Conservation (phyloP, 2,329 filamentous ascomycete genomes). For the Neofusicoccum ribis region DNA sequence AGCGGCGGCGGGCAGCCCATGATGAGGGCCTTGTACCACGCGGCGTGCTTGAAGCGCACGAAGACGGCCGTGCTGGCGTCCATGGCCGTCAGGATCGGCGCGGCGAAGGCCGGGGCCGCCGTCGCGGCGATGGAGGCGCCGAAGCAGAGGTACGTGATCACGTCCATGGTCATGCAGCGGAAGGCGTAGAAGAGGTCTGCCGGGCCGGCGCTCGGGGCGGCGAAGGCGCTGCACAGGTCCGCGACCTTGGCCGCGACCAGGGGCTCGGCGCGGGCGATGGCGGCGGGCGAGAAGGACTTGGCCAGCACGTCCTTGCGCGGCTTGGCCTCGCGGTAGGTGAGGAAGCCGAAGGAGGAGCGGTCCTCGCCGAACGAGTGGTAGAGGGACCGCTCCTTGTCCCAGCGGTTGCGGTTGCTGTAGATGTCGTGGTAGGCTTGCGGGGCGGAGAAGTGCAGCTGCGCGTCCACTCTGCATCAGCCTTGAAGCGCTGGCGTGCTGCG, state of each 20-base stretch:
- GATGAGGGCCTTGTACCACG: slow-evolving; percentile 38
- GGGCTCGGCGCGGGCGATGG: slow-evolving; percentile 38
- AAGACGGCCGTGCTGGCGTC: slow-evolving; percentile 38
- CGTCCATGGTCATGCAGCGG: slow-evolving; percentile 30
- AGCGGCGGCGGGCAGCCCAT: slow-evolving; percentile 38
- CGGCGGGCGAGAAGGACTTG: slow-evolving; percentile 44
- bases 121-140: slow-evolving; percentile 42
- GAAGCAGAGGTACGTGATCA: slow-evolving; percentile 43
- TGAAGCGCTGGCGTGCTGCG: too few species aligned
- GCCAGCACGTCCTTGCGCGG: slow-evolving; percentile 44
- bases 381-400: slow-evolving; percentile 44
- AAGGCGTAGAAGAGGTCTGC: slow-evolving; percentile 31
- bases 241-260: slow-evolving; percentile 40
- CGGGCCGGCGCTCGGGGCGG: slow-evolving; percentile 19
- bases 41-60: slow-evolving; percentile 44
- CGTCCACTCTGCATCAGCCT: too few species aligned
- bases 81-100: slow-evolving; percentile 46
- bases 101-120: slow-evolving; percentile 40
- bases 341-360: slow-evolving; percentile 45
- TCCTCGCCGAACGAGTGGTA: slow-evolving; percentile 46
- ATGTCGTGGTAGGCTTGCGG: slow-evolving; percentile 47
- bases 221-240: slow-evolving; percentile 34
- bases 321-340: slow-evolving; percentile 42
- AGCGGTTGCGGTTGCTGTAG: slow-evolving; percentile 43
- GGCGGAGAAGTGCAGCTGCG: slow-evolving; percentile 45